phyloP scores from a whole-genome alignment of 768 basidiomycete species.

The Lactifluus hygrophoroides region DNA sequence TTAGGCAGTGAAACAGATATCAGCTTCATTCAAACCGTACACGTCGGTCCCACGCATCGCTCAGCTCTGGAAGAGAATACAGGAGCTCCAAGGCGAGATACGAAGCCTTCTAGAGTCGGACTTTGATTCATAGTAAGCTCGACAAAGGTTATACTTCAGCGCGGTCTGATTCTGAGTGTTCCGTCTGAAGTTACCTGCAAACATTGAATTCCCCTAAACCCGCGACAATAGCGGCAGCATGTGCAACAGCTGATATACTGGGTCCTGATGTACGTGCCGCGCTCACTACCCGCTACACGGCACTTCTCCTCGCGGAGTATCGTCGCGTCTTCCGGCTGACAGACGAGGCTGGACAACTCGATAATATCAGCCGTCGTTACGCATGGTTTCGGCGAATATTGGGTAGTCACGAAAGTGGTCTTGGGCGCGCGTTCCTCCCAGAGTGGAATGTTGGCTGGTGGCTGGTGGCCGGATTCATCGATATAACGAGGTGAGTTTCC shows the following conservation, averaged over 20 bases:
- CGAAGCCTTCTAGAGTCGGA: constrained; percentile 76
- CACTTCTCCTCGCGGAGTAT: constrained; percentile 90
- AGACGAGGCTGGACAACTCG: constrained; percentile 93
- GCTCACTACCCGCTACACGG: constrained; percentile 82
- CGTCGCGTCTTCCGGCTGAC: constrained; percentile 88
- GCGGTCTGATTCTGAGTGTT: background rate
- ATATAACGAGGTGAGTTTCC: constrained; percentile 67
- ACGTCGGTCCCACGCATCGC: constrained; percentile 68
- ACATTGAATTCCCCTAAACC: constrained; percentile 48
- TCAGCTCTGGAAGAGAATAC: constrained; percentile 69
- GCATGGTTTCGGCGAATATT: constrained; percentile 91
- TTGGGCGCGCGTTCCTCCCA: constrained; percentile 71
- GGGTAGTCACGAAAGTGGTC: constrained; percentile 80
- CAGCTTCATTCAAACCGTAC: constrained; percentile 71
- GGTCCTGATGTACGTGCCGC: constrained; percentile 75
- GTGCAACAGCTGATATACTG: constrained; percentile 81
- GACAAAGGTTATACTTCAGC: background rate
- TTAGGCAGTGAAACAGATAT: constrained; percentile 84
- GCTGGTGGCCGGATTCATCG: constrained; percentile 78
- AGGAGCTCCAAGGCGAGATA: constrained; percentile 77
- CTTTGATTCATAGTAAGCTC: constrained; percentile 84
- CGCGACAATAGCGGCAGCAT: constrained; percentile 67
- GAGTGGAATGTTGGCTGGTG: constrained; percentile 83
- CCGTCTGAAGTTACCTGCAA: constrained; percentile 61
- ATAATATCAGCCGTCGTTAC: constrained; percentile 87